Evolutionary conservation across 768 basidiomycete genomes (phyloP), one percentile per base, ranked within the genome.

Genomic region (Tephrocybe rancida): DNA sequence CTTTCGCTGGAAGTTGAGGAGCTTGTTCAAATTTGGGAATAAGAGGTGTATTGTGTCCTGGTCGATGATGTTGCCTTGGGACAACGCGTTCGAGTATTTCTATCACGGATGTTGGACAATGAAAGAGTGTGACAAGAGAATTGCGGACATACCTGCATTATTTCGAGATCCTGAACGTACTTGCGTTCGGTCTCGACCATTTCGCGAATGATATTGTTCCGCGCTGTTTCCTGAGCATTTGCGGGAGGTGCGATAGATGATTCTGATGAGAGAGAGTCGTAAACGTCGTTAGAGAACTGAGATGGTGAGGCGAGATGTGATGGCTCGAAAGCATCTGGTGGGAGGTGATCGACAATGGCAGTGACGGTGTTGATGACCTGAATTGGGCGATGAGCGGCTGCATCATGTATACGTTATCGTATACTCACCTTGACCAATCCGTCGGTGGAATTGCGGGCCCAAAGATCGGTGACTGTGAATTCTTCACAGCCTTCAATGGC

Each of bases 31-130:
- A 70, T 92, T 92, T 4, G 95, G 92, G 74, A 99, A 99, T 54
- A 99, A 87, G 52, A 89, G 81, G 72, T 98, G 96, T 49, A 96
- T 93, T 38, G 93, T 95, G 67, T 98, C 97, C 61, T 92, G 91
- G 69, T 95, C 89, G 61, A 98, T 88, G 50, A 91, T 78, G 62
- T 91, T 88, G 63, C 83, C 84, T 69, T 90, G 86, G 5, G 92
- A 80, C 54, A 98, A 74, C 14, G 89, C 87, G 43, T 82, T 87
- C 16, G 95, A 84, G 66, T 98, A 98, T 84, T 90, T 88, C 95
- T 97, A 66, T 2, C 45, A 54, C 64, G 59, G 53, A 54, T 58
- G 63, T 54, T 29, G 48, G 53, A 25, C 43, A 59, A 7, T 54
- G 50, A 42, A 50, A 51, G 19, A 41, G 56, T 14, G 0, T 14